These are phyloP conservation scores for Syncephalastrum sp. DNA, from an alignment of 371 early-diverging fungal genomes.

Conservation along the genomic window DNA sequence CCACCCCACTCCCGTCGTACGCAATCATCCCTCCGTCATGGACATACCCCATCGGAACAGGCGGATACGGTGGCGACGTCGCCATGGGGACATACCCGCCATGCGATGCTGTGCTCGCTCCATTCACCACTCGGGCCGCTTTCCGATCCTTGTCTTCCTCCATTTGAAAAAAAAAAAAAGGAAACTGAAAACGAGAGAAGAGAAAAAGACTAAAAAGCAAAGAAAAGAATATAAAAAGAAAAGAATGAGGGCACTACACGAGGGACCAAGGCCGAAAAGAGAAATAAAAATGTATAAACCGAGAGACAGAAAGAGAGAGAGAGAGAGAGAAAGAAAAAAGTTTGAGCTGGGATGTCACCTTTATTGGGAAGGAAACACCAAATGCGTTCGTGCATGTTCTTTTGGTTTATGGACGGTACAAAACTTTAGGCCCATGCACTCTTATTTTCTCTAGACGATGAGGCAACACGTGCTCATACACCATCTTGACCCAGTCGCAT, in stretches of 20 bases:
- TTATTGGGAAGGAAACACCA: no score
- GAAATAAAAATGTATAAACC: constrained; percentile 1
- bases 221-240: background rate
- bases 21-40: constrained; percentile 16
- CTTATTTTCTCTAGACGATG: constrained; percentile 35
- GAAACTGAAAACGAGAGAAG: background rate
- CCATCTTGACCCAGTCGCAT: constrained; percentile 42
- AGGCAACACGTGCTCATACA: constrained; percentile 43
- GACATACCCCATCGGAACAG: constrained; percentile 1
- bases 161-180: background rate
- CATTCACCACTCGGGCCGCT: background rate
- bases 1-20: constrained; percentile 9
- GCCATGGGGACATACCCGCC: constrained; percentile 3
- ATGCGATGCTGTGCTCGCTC: background rate
- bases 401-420: constrained; percentile 33
- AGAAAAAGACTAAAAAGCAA: background rate
- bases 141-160: background rate
- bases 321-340: constrained; percentile 1
- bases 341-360: no score
- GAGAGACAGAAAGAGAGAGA: constrained; percentile 3
- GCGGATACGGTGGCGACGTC: constrained; percentile 4
- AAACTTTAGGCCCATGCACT: constrained; percentile 31
- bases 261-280: background rate
- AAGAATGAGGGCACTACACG: background rate
- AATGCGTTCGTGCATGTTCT: no score